A percentile compares a stretch with the other conserved stretches of the same genome.
Conservation (phyloP, 306 rosid species). For the Myrica gale region DNA sequence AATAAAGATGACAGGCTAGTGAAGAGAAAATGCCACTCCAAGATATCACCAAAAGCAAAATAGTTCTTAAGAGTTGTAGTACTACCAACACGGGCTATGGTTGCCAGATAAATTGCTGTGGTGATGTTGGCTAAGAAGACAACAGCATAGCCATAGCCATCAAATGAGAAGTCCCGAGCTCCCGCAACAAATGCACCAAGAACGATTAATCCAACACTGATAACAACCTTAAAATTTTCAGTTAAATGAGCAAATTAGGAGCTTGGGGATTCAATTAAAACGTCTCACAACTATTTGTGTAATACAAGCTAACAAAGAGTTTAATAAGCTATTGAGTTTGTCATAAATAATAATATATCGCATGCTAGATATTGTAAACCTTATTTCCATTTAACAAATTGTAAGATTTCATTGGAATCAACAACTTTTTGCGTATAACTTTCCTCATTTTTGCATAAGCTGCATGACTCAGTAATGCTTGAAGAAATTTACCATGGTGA, state of each 20-base stretch:
- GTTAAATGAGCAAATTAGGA: slow-evolving; percentile 67
- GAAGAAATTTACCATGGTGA: neutral
- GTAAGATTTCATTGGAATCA: neutral
- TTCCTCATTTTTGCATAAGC: neutral
- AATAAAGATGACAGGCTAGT: slow-evolving; percentile 28
- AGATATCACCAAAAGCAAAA: slow-evolving; percentile 6
- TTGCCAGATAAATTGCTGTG: slow-evolving; percentile 94
- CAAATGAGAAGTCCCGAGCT: slow-evolving; percentile 88
- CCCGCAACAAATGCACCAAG: slow-evolving; percentile 94
- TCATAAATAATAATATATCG: neutral
- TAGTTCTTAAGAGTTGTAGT: slow-evolving; percentile 10
- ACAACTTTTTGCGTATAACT: neutral
- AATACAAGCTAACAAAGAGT: neutral
- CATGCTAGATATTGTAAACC: neutral
- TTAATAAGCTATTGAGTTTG: too few relatives aligned
- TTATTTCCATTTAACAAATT: neutral
- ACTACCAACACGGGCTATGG: slow-evolving; percentile 84
- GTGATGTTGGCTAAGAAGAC: slow-evolving; percentile 85
- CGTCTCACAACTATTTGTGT: neutral
- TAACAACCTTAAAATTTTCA: slow-evolving; percentile 67
- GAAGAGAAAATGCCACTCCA: slow-evolving; percentile 23
- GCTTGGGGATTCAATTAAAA: slow-evolving; percentile 34
- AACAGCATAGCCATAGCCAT: slow-evolving; percentile 74
- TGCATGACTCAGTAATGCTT: neutral
- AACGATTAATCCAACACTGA: slow-evolving; percentile 91